phyloP scores from a whole-genome alignment of 148 eudicot species.

The Dianthus caryophyllus region DNA sequence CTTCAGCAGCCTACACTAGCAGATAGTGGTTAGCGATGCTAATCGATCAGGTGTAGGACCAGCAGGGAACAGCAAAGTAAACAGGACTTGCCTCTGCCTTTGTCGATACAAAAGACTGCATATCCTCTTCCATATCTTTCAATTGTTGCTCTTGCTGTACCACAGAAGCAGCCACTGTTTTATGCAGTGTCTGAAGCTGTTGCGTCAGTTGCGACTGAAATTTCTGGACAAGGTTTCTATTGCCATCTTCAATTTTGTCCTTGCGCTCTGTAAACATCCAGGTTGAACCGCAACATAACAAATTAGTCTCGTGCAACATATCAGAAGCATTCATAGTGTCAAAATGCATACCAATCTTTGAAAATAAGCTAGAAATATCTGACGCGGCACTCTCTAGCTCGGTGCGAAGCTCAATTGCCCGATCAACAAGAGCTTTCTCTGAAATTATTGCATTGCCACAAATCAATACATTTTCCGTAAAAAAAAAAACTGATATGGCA shows the following conservation, averaged over 20 bases:
- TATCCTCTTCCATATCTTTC: conserved; percentile 92
- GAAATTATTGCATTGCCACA: conserved; percentile 18
- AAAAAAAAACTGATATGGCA: neutral
- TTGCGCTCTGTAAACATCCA: conserved; percentile 62
- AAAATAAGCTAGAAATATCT: conserved; percentile 79
- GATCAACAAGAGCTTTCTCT: conserved; percentile 94
- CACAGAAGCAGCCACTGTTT: conserved; percentile 75
- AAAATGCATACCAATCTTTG: conserved; percentile 75
- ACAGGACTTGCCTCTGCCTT: conserved; percentile 62
- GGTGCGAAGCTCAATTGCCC: conserved; percentile 80
- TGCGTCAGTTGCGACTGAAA: conserved; percentile 79
- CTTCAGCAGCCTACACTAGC: conserved; percentile 72
- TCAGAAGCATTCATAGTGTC: neutral
- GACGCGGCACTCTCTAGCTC: conserved; percentile 88
- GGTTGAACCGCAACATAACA: conserved; percentile 11
- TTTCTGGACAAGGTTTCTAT: conserved; percentile 66
- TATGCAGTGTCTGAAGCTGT: conserved; percentile 85
- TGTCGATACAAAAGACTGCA: conserved; percentile 93
- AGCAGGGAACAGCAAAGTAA: conserved; percentile 4
- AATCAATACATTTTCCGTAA: conserved; percentile 10
- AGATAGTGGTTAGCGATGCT: conserved; percentile 14
- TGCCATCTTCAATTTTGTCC: conserved; percentile 88
- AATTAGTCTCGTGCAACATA: neutral
- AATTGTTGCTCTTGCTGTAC: conserved; percentile 87
- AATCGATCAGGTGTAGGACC: neutral